phyloP scores from a whole-genome alignment of 768 basidiomycete genomes.

The Pisolithus albus region DNA sequence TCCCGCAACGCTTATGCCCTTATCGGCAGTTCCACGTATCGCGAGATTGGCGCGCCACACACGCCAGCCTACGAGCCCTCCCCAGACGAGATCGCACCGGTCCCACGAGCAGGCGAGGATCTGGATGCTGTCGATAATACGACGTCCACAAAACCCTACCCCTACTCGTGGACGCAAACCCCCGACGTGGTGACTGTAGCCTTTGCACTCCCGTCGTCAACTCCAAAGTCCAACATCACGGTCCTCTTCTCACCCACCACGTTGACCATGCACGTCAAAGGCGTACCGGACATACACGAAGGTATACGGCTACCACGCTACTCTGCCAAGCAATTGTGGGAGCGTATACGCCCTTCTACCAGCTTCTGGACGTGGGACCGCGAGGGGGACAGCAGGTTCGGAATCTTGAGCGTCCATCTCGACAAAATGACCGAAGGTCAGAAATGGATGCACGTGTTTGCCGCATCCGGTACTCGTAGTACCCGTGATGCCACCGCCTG shows the following conservation, averaged over 20 bases:
- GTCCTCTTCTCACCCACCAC: slow-evolving; percentile 59
- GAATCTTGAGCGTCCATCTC: slow-evolving; percentile 74
- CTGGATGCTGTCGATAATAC: slow-evolving; percentile 40
- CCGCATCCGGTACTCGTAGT: slow-evolving; percentile 33
- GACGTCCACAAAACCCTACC: slow-evolving; percentile 49
- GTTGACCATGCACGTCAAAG: slow-evolving; percentile 56
- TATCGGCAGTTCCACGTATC: slow-evolving; percentile 53
- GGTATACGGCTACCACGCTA: slow-evolving; percentile 48
- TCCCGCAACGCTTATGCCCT: slow-evolving; percentile 45
- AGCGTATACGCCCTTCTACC: slow-evolving; percentile 62
- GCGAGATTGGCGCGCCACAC: slow-evolving; percentile 29
- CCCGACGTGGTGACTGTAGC: slow-evolving; percentile 76
- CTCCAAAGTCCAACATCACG: slow-evolving; percentile 55
- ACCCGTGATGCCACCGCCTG: background rate
- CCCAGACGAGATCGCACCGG: slow-evolving; percentile 59
- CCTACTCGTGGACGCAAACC: slow-evolving; percentile 93
- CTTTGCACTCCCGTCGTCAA: slow-evolving; percentile 73
- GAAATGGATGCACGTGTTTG: slow-evolving; percentile 85
- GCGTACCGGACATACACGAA: slow-evolving; percentile 18
- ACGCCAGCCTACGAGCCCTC: slow-evolving; percentile 47
- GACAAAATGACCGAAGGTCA: slow-evolving; percentile 81
- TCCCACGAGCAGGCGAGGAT: slow-evolving; percentile 56
- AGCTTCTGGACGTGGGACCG: slow-evolving; percentile 93
- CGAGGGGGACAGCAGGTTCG: slow-evolving; percentile 59
- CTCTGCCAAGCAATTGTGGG: slow-evolving; percentile 69